phyloP scores from a whole-genome alignment of 2,329 filamentous ascomycete genomes.

The Paraphaeosphaeria sporulosa region DNA sequence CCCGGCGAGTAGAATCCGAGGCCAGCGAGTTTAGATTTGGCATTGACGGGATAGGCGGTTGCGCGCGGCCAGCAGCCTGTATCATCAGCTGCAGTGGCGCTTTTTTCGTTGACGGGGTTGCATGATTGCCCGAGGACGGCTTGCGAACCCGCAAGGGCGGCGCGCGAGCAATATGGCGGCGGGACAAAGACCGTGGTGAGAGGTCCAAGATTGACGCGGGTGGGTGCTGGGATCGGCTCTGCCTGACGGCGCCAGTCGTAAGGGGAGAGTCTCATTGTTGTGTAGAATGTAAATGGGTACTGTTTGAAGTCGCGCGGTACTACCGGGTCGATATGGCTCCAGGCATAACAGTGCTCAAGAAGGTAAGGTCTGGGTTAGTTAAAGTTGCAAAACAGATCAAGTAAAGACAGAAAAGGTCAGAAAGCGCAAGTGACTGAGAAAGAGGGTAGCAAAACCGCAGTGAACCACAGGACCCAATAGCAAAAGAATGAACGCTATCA shows the following conservation, averaged over 20 bases:
- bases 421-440: neutral
- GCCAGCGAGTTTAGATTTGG: slow-evolving; percentile 12
- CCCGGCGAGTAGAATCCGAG: slow-evolving; percentile 34
- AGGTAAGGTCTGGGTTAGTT: neutral
- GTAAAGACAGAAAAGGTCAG: neutral
- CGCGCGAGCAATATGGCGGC: slow-evolving; percentile 24
- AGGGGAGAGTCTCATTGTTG: slow-evolving; percentile 9
- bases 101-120: slow-evolving; percentile 10
- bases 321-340: neutral
- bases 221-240: slow-evolving; percentile 1
- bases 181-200: slow-evolving; percentile 28
- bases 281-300: neutral
- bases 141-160: slow-evolving; percentile 18
- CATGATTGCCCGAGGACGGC: slow-evolving; percentile 27
- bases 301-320: neutral
- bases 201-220: slow-evolving; percentile 23
- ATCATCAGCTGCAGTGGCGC: slow-evolving; percentile 21
- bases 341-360: slow-evolving; percentile 9
- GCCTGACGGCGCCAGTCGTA: slow-evolving; percentile 13
- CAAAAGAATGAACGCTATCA: slow-evolving; percentile 11
- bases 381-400: neutral
- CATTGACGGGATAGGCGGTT: slow-evolving; percentile 13
- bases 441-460: neutral
- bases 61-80: slow-evolving; percentile 28
- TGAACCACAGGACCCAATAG: neutral